These are phyloP conservation scores for Trametes gibbosa DNA, from an alignment of 768 basidiomycete species.

Conservation along the genomic window DNA sequence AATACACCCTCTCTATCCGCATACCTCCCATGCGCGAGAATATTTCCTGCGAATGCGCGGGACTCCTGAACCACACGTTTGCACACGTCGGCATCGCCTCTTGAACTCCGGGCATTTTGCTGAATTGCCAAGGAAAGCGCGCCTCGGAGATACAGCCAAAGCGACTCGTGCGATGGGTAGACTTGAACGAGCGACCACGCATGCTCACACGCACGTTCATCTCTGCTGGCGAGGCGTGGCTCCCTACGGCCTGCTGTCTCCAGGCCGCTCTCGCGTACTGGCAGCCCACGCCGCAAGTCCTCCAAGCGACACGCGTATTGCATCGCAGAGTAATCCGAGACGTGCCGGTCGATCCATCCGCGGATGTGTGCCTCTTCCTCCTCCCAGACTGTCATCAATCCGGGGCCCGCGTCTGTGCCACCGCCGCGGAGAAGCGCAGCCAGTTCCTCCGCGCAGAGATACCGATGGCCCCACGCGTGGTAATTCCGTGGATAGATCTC, in stretches of 20 bases:
- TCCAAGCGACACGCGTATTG: constrained; percentile 50
- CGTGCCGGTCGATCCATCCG: constrained; percentile 59
- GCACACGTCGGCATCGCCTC: neutral
- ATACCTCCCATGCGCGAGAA: neutral
- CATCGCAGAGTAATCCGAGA: constrained; percentile 66
- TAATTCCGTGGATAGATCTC: constrained; percentile 71
- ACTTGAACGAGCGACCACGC: constrained; percentile 45
- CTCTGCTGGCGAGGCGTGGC: no score
- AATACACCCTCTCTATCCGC: neutral
- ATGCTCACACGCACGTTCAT: constrained; percentile 29
- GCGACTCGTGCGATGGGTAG: constrained; percentile 58
- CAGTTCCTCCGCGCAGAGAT: constrained; percentile 41
- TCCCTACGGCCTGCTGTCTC: neutral
- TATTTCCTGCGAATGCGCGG: neutral
- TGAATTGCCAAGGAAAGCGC: neutral
- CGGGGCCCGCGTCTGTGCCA: neutral
- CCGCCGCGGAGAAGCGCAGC: constrained; percentile 20
- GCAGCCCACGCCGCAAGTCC: neutral
- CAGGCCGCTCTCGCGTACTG: no score
- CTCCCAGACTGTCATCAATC: constrained; percentile 32
- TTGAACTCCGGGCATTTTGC: neutral
- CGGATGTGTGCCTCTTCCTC: constrained; percentile 39
- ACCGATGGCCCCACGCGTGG: constrained; percentile 68
- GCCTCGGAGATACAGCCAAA: constrained; percentile 60
- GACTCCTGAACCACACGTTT: neutral